Evolutionary conservation across 306 rosid species (phyloP), one percentile per base, ranked within the genome.

Genomic region (Prunus dulcis): DNA sequence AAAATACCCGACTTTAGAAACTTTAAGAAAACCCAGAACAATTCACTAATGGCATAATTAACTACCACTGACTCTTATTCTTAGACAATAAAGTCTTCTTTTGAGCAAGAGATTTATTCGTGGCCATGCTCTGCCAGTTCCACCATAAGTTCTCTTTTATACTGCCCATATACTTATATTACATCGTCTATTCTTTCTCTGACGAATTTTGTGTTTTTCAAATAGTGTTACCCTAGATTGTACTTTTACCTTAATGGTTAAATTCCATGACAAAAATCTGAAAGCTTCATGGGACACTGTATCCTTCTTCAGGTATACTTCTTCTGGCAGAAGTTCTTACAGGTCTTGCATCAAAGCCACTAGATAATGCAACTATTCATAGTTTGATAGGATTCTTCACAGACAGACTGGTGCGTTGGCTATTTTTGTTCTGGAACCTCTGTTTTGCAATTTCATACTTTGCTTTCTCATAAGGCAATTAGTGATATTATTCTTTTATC

Each of bases 261-360:
- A 52, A 53, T 43, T 27, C 67, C 51, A 64, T 12, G 63, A 56
- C 61, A 41, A 32, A 52, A 63, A 34, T 5, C 70, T 78, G 82
- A 81, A 67, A 64, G 56, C 71, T 20, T 80, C 15, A 63, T 74
- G 76, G 61, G 57, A 67, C 78, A 63, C 60, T 63, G 60, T 66
- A 32, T 55, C 41, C 67, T 69, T 79, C 81, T 72, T 57, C 78
- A 95, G 97, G 98, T 70, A 92, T 86, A 43, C 93, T 90, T 84
- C 97, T 95, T 83, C 87, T 95, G 71, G 97, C 90, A 13, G 98
- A 89, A 85, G 84, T 95, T 78, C 92, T 95, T 65, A 68, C 82
- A 22, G 66, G 81, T 61, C 83, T 89, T 64, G 74, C 77, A 72
- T 85, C 91, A 73, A 95, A 90, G 86, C 90, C 92, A 46, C 89